A percentile compares a stretch with the other conserved stretches of the same genome.
phyloP scores from a whole-genome alignment of 495 filamentous ascomycete genomes.

The Hypoxylon fuscum region DNA sequence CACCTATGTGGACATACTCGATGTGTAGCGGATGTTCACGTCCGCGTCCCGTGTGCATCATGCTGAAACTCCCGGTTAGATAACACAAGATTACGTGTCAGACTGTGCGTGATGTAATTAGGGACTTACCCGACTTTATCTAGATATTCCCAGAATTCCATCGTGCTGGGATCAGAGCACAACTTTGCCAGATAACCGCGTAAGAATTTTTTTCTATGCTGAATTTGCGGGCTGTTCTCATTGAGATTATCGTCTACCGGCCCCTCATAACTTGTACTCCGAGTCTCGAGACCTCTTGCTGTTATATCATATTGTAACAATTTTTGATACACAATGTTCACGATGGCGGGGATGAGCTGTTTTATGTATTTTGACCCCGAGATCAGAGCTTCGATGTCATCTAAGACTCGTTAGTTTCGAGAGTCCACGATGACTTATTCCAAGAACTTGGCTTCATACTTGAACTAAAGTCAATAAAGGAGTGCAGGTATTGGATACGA shows the following conservation, averaged over 20 bases:
- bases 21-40: conserved; percentile 72
- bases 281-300: conserved; percentile 72
- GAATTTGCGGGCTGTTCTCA: conserved; percentile 74
- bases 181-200: conserved; percentile 74
- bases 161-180: conserved; percentile 73
- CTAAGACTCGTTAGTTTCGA: conserved; percentile 46
- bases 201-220: conserved; percentile 80
- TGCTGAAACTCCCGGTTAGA: too few species aligned
- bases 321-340: conserved; percentile 83
- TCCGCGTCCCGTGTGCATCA: conserved; percentile 76
- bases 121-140: conserved; percentile 72
- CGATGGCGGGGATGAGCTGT: conserved; percentile 73
- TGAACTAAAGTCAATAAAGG: conserved; percentile 75
- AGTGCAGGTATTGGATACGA: conserved; percentile 73
- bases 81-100: too few species aligned
- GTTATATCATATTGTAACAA: conserved; percentile 79
- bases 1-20: conserved; percentile 80
- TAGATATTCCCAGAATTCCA: conserved; percentile 81
- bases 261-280: conserved; percentile 69
- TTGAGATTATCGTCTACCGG: conserved; percentile 67
- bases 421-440: neutral
- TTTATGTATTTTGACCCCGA: conserved; percentile 77
- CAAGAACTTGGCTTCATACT: conserved; percentile 56
- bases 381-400: conserved; percentile 72
- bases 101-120: neutral